Base-by-base conservation (phyloP, 805 yeast species). In the Debaryomyces castellii region DNA sequence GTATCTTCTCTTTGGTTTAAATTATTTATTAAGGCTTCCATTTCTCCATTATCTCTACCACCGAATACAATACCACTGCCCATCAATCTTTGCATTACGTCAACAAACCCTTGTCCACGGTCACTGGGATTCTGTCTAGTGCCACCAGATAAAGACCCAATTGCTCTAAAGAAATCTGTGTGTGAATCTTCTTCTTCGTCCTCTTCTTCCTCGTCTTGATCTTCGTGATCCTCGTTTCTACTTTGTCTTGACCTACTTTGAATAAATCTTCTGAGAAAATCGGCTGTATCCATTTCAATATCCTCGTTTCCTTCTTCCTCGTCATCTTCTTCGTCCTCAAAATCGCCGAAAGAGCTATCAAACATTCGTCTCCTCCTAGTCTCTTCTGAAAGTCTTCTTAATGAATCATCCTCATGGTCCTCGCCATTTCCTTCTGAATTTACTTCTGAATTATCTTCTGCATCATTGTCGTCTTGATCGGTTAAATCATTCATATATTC, bases 1-100 rank as follows among this genome's bases (percentile, higher is more conserved):
- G 89, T 75, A 55, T 85, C 87, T 1, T 77, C 82, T 11, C 76
- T 66, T 38, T 67, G 71, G 28, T 60, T 60, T 30, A 79, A 57
- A 32, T 69, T 71, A 11, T 63, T 57, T 2, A 76, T 58, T 24
- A 78, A 55, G 4, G 55, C 52, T 32, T 63, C 67, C 41, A 68
- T 62, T 46, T 69, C 75, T 5, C 57, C 43, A 25, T 49, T 57
- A 7, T 57, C 64, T 22, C 64, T 48, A 3, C 57, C 60, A 4
- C 54, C 49, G 35, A 57, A 46, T 17, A 58, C 42, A 5, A 54
- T 47, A 16, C 60, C 58, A 5, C 65, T 64, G 12, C 64, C 65
- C 56, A 69, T 64, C 7, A 69, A 52, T 34, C 72, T 50, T 44
- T 64, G 71, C 41, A 69, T 57, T 5, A 62, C 67, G 33, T 66